phyloP scores from a whole-genome alignment of 2,329 filamentous ascomycete genomes.

The Albifimbria verrucaria region DNA sequence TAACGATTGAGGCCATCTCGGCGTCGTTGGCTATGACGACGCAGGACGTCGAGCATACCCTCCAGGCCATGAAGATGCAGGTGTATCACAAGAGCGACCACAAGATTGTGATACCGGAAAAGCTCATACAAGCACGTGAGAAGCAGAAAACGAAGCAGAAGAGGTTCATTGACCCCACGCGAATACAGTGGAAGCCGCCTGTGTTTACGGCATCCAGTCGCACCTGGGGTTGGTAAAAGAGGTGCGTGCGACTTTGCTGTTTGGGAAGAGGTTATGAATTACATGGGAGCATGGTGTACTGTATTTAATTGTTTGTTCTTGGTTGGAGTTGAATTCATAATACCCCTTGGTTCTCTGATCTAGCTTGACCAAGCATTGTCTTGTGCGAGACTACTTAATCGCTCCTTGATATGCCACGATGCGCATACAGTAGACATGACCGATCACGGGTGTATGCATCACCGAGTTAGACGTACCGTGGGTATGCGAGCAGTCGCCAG shows the following conservation, averaged over 20 bases:
- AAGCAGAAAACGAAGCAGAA: constrained; percentile 78
- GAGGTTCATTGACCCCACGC: constrained; percentile 70
- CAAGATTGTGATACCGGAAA: constrained; percentile 88
- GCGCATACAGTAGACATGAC: too few species aligned
- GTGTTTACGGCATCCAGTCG: constrained; percentile 86
- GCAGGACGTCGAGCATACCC: constrained; percentile 89
- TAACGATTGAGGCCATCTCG: constrained; percentile 84
- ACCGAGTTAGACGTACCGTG: too few species aligned
- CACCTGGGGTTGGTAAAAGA: constrained; percentile 86
- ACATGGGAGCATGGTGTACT: too few species aligned
- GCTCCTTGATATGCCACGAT: too few species aligned
- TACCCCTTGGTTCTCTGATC: too few species aligned
- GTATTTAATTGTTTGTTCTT: too few species aligned
- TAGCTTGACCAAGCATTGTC: too few species aligned
- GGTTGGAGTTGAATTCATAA: too few species aligned
- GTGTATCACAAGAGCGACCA: constrained; percentile 95
- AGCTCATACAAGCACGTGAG: constrained; percentile 73
- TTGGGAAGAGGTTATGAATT: too few species aligned
- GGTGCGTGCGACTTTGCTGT: background rate
- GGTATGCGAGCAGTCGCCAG: too few species aligned
- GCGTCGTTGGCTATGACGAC: constrained; percentile 88
- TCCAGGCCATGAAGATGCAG: constrained; percentile 93
- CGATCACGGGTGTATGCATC: too few species aligned
- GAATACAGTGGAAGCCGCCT: constrained; percentile 92
- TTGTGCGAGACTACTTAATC: too few species aligned